phyloP scores from a whole-genome alignment of 768 basidiomycete genomes.

The Heimioporus sp. region DNA sequence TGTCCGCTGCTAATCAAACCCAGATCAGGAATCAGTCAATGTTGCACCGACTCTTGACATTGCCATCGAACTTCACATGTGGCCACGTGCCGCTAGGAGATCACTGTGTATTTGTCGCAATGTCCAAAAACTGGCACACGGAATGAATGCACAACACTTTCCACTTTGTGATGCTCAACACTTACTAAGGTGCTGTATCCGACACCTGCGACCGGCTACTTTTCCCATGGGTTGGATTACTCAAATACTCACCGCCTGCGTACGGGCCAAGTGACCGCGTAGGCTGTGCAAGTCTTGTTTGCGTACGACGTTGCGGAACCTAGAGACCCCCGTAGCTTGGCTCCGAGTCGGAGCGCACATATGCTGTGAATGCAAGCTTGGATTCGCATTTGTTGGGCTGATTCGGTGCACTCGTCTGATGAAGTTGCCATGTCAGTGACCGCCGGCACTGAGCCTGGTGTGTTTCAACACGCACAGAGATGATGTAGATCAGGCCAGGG shows the following conservation, averaged over 20 bases:
- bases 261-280: constrained; percentile 21
- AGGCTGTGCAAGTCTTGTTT: constrained; percentile 19
- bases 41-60: constrained; percentile 11
- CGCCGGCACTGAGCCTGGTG: background rate
- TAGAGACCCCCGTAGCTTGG: background rate
- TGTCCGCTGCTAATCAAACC: constrained; percentile 21
- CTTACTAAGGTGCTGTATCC: constrained; percentile 17
- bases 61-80: constrained; percentile 1
- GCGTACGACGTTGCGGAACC: background rate
- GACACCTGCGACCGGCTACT: constrained; percentile 1
- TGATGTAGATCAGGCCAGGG: constrained; percentile 2
- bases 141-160: background rate
- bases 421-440: background rate
- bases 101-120: constrained; percentile 6
- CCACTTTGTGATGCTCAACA: too few relatives aligned
- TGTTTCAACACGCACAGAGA: constrained; percentile 18
- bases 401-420: too few relatives aligned
- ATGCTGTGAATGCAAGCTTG: background rate
- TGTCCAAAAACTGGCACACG: constrained; percentile 9
- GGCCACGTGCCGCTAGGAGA: constrained; percentile 17
- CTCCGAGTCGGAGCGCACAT: background rate
- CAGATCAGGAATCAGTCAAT: constrained; percentile 13
- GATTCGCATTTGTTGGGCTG: background rate
- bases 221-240: constrained; percentile 18
- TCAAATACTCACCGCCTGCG: constrained; percentile 17